Evolutionary conservation across 306 rosid species (phyloP).

Genomic region (Astragalus membranaceus): DNA sequence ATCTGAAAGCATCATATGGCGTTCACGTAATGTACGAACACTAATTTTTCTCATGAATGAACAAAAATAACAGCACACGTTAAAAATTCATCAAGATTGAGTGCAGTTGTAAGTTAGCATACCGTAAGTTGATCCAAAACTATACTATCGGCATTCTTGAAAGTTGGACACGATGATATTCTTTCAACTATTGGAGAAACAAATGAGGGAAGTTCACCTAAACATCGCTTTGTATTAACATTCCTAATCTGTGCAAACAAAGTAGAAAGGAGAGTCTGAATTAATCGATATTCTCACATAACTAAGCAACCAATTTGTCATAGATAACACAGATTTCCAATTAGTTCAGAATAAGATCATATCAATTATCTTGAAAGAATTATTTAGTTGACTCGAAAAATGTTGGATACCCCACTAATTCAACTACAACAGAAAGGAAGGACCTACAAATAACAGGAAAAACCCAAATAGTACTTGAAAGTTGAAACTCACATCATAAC

Average conservation of each 20-base stretch:
- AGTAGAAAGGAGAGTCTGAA: background rate
- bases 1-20: background rate
- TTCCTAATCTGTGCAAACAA: constrained; percentile 57
- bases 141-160: constrained; percentile 28
- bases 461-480: background rate
- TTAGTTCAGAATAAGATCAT: background rate
- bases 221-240: constrained; percentile 53
- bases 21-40: background rate
- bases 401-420: background rate
- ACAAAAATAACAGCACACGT: background rate
- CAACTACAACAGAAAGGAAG: background rate
- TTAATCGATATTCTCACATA: constrained; percentile 15
- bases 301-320: background rate
- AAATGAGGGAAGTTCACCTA: constrained; percentile 80
- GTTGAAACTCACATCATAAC: constrained; percentile 56
- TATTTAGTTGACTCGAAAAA: background rate
- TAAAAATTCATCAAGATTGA: background rate
- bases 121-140: constrained; percentile 87
- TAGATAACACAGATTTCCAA: constrained; percentile 8
- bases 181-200: constrained; percentile 57
- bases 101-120: constrained; percentile 11
- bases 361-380: background rate
- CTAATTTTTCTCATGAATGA: background rate
- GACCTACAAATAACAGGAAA: constrained; percentile 5
- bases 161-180: constrained; percentile 44